Base-by-base conservation (phyloP, 1,139 yeast genomes). In the Yamadazyma friedrichii region DNA sequence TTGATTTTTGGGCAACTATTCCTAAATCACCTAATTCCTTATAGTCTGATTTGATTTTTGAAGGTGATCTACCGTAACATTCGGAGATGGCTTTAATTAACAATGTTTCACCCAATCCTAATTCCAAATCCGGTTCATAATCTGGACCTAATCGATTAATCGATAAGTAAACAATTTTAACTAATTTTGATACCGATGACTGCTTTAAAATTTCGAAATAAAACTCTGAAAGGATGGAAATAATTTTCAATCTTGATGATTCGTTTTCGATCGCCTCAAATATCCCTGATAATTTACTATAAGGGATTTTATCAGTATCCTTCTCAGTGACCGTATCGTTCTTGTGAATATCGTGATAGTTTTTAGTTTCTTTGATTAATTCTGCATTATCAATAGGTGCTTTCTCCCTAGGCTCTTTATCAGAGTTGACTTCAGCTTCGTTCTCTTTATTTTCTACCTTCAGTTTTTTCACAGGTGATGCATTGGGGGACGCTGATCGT, bases 111-210 rank as follows among this genome's bases (percentile, higher is more conserved):
- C 98, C 99, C 3, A 93, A 73, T 0, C 98, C 98, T 29, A 93
- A 67, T 56, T 93, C 98, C 46, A 91, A 68, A 31, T 94, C 96
- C 0, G 76, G 76, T 55, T 88, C 96, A 58, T 93, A 93, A 58
- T 93, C 98, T 0, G 98, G 98, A 0, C 98, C 97, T 12, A 93
- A 69, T 42, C 94, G 70, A 58, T 91, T 91, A 56, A 91, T 89
- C 61, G 86, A 87, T 13, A 93, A 71, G 54, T 91, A 93, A 1
- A 91, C 86, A 1, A 88, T 80, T 44, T 78, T 79, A 4, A 87
- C 74, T 43, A 93, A 65, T 38, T 79, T 82, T 12, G 72, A 67
- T 1, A 88, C 82, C 15, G 64, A 53, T 9, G 80, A 71, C 20
- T 75, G 69, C 35, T 74, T 62, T 41, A 91, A 67, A 1, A 88